Conservation (phyloP, 2,329 filamentous ascomycete genomes). For the Botryosphaeria agaves region DNA sequence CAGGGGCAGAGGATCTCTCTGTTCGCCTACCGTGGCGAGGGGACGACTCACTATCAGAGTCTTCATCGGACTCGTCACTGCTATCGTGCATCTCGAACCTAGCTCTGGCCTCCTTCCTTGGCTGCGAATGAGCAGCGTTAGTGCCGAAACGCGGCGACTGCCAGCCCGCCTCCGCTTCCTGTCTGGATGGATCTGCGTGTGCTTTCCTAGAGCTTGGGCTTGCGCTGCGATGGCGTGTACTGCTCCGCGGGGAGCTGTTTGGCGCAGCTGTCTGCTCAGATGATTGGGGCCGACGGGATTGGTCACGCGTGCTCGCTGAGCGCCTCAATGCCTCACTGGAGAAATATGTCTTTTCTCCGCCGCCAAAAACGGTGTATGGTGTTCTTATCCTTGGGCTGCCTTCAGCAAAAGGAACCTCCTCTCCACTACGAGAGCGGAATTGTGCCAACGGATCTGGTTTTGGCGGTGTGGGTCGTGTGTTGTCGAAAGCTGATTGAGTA, state of each 20-base stretch:
- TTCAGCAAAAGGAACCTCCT: conserved; percentile 26
- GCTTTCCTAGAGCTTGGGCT: conserved; percentile 1
- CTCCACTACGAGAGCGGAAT: conserved; percentile 15
- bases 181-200: no score
- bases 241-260: no score
- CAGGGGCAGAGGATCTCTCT: no score
- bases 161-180: no score
- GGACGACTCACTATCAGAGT: no score
- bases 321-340: conserved; percentile 31
- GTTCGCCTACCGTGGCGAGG: no score
- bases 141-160: no score
- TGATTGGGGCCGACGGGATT: conserved; percentile 6
- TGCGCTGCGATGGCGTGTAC: conserved; percentile 2
- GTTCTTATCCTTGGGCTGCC: conserved; percentile 29
- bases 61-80: no score
- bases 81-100: no score
- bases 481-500: conserved; percentile 14
- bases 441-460: conserved; percentile 20
- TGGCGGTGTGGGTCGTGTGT: conserved; percentile 13
- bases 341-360: conserved; percentile 40
- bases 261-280: neutral
- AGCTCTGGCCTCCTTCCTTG: no score
- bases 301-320: conserved; percentile 35
- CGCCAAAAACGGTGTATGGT: conserved; percentile 27
- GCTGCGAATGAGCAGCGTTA: no score